These are phyloP conservation scores for Chionographis japonica DNA, from an alignment of 106 monocot genomes.

Conservation along the genomic window DNA sequence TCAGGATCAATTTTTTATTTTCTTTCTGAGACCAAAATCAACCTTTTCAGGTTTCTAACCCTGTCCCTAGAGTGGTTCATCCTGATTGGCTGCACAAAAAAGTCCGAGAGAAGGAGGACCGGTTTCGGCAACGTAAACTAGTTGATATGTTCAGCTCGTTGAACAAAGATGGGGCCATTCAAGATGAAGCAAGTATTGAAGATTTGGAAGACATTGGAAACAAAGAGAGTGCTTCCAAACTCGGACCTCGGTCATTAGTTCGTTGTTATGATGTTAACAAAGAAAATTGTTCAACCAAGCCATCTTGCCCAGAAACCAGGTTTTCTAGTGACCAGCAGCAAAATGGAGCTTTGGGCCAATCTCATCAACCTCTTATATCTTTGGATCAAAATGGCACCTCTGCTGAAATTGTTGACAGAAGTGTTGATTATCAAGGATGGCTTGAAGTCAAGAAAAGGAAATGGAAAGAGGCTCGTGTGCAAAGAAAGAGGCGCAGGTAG, in stretches of 20 bases:
- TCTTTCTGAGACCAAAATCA: background rate
- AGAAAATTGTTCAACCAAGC: conserved; percentile 26
- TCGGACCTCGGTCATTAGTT: conserved; percentile 27
- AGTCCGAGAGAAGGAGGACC: conserved; percentile 83
- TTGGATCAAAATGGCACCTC: conserved; percentile 27
- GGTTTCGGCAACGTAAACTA: conserved; percentile 82
- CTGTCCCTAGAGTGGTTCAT: conserved; percentile 90
- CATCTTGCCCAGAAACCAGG: conserved; percentile 19
- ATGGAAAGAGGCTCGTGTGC: conserved; percentile 70
- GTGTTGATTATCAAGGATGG: conserved; percentile 90
- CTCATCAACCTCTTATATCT: conserved; percentile 14
- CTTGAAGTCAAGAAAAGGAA: conserved; percentile 90
- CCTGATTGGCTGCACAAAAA: conserved; percentile 98
- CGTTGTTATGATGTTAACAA: conserved; percentile 36
- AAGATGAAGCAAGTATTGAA: conserved; percentile 11
- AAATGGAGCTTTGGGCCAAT: conserved; percentile 5
- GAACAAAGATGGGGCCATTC: conserved; percentile 16
- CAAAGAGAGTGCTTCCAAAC: conserved; percentile 11
- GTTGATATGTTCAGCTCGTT: conserved; percentile 58
- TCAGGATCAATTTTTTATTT: background rate
- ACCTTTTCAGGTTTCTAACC: conserved; percentile 75
- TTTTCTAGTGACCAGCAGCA: conserved; percentile 14
- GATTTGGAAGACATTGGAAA: conserved; percentile 70
- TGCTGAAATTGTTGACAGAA: conserved; percentile 40
- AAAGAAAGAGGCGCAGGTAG: conserved; percentile 77